Conservation (phyloP, 1,284 basidiomycete genomes). For the Boletellus sp. region DNA sequence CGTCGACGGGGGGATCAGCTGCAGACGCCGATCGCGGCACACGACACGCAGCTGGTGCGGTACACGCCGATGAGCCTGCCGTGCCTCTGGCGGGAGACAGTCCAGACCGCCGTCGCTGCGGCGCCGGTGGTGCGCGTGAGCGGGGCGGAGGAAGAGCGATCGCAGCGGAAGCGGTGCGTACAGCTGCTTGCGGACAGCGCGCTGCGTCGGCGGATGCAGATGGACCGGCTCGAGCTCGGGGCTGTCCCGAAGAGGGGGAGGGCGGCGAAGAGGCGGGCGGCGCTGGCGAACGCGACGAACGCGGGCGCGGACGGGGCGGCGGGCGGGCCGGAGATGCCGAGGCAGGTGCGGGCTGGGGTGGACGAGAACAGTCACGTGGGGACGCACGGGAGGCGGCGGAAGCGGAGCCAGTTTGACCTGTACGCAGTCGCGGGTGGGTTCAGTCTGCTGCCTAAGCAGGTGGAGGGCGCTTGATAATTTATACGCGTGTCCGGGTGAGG, state of each 20-base stretch:
- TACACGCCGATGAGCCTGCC: constrained; percentile 18
- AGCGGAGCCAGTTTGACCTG: constrained; percentile 11
- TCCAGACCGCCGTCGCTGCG: neutral
- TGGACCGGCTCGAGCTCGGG: constrained; percentile 9
- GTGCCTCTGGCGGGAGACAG: constrained; percentile 23
- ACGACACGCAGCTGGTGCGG: constrained; percentile 20
- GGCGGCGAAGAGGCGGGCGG: constrained; percentile 5
- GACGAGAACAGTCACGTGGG: constrained; percentile 16
- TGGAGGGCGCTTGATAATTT: no score
- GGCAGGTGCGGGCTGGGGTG: constrained; percentile 3
- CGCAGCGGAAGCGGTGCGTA: constrained; percentile 17
- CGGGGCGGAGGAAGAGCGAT: neutral
- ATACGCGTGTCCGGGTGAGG: no score
- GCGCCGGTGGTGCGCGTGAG: neutral
- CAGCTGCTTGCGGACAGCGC: constrained; percentile 24
- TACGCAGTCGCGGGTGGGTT: constrained; percentile 20
- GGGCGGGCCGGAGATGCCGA: neutral
- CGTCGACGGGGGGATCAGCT: constrained; percentile 11
- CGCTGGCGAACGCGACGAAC: constrained; percentile 22
- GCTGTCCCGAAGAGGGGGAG: neutral
- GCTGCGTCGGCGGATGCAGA: constrained; percentile 18
- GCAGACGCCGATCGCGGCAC: constrained; percentile 11
- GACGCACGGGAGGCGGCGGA: neutral
- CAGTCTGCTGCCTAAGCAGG: constrained; percentile 7
- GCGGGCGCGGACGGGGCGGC: neutral